Base-by-base conservation (phyloP, 2,329 filamentous ascomycete genomes). In the Pseudogymnoascus pannorum region DNA sequence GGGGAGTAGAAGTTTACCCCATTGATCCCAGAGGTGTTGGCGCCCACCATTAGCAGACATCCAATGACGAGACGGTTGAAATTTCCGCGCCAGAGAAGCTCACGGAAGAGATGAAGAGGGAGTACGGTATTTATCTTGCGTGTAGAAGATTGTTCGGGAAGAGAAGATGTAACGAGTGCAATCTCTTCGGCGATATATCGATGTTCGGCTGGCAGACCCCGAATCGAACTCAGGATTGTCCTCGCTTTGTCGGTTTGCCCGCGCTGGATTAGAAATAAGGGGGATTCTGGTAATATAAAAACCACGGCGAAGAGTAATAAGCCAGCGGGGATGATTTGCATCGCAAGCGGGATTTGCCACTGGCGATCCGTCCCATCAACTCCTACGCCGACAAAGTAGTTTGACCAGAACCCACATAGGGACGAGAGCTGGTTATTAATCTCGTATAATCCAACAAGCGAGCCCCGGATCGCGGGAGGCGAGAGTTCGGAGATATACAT, bases 231-330 rank as follows among this genome's bases (percentile, higher is more conserved):
- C n/a, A 61, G 44, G 20, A 58, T 7, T 54, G 16, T 58, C 16
- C 59, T 57, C 6, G 59, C 59, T 54, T 18, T 22, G 2, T 5
- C 26, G n/a, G 14, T 22, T 31, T 40, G 8, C 29, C 44, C 59
- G 14, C 33, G 24, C 18, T 58, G 29, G 73, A 90, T 83, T 16
- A 87, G 75, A 72, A 77, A 90, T 18, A 88, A 81, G 0, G 88
- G 88, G 0, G 87, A 88, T 71, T 91, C 88, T 7, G 87, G 88
- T 2, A 91, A 79, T 61, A 89, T 64, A 38, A 86, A 65, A 75
- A 91, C 29, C 2, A 64, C 62, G 2, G 58, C 60, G 22, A 68
- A 57, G 54, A 70, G 61, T 18, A 74, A 65, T 4, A 74, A 62
- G 14, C 66, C 20, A 1, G 72, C 70, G 2, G 72, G 73, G 2